phyloP scores from a whole-genome alignment of 305 asterid genomes.

The Rubia tinctorum region DNA sequence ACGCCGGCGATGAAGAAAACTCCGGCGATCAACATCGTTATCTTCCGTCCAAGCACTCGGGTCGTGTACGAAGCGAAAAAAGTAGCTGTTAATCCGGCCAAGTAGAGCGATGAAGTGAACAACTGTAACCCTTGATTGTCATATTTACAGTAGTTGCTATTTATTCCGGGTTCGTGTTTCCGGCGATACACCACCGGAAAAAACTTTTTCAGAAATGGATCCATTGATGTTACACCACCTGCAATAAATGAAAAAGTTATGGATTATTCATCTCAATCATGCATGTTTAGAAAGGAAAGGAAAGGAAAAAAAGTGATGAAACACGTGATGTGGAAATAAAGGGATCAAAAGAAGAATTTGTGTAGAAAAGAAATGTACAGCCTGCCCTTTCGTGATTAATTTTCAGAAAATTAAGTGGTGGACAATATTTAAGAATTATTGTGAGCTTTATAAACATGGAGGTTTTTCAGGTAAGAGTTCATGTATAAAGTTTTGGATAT shows the following conservation, averaged over 20 bases:
- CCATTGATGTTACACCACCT: conserved; percentile 95
- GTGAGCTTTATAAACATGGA: not conserved
- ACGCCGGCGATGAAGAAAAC: conserved; percentile 65
- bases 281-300: not conserved
- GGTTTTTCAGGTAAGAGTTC: not conserved
- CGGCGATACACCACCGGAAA: conserved; percentile 63
- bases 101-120: conserved; percentile 81
- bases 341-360: not conserved
- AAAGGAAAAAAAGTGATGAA: not conserved
- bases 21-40: conserved; percentile 85
- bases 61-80: conserved; percentile 96
- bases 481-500: no score
- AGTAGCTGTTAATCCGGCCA: conserved; percentile 80
- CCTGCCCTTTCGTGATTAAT: not conserved
- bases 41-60: conserved; percentile 59
- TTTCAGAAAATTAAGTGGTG: not conserved
- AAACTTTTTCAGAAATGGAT: conserved; percentile 60
- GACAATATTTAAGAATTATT: not conserved
- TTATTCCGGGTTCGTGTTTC: conserved; percentile 19
- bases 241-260: conserved; percentile 6
- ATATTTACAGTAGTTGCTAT: conserved; percentile 89
- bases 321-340: conserved; percentile 11
- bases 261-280: not conserved
- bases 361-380: not conserved
- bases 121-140: conserved; percentile 85